Base-by-base conservation (phyloP, 768 basidiomycete species). In the Lentinula boryana region DNA sequence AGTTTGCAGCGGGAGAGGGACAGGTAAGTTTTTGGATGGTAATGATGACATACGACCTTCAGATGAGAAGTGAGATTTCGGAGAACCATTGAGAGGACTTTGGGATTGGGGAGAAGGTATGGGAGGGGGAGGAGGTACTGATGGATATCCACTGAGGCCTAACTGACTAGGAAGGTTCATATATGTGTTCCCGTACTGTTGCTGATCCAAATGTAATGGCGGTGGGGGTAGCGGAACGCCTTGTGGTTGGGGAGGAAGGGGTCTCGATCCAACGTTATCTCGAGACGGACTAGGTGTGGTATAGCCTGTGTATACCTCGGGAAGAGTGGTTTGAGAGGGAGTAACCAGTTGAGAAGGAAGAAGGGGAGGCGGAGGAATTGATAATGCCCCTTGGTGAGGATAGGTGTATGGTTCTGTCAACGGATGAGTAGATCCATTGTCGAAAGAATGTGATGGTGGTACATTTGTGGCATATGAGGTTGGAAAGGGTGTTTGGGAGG, bases 201-300 rank as follows among this genome's bases (percentile, higher is more conserved):
- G 53, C 9, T 54, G 53, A 38, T 38, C 35, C 36, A 52, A 35
- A 36, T 33, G 33, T 31, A 44, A 31, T 31, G 55, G 55, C 7
- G 50, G 58, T 13, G 58, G 58, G 16, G 46, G 48, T 3, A 31
- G 48, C n/a, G 32, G 48, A 40, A 44, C 16, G 38, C 50, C 48
- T n/a, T 74, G 75, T 8, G 74, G 78, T 21, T 74, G 63, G 43
- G 73, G 68, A 27, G 80, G 80, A 27, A 80, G 68, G 32, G 81
- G 80, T 43, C 80, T 71, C 15, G 72, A 70, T 8, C 69, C 68
- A 8, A 70, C 60, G 12, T 69, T 63, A 52, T 62, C 65, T 64
- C 67, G 70, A 67, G 66, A 72, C 44, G 75, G 64, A 48, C 74
- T 68, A 32, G 68, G 18, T 75, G 60, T 15, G 72, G 60, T 15